phyloP scores from a whole-genome alignment of 2,329 filamentous ascomycete species.

The Colletotrichum costaricense region DNA sequence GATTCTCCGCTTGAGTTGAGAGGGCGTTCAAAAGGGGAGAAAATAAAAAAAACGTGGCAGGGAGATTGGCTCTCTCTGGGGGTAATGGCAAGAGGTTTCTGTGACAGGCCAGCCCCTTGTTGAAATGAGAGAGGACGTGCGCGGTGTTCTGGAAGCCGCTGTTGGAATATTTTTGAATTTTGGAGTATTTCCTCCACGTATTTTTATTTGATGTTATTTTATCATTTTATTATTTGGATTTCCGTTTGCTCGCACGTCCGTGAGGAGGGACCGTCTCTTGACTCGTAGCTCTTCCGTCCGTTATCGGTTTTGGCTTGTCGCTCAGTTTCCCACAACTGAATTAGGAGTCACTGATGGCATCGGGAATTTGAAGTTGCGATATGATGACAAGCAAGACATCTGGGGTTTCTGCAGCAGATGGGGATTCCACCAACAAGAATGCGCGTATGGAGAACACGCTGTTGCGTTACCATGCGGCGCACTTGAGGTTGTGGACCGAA shows the following conservation, averaged over 20 bases:
- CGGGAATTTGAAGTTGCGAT: not conserved
- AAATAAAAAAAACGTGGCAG: slow-evolving; percentile 25
- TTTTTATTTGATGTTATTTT: not conserved
- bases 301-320: not conserved
- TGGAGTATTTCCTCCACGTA: not conserved
- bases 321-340: no score
- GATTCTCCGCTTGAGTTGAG: slow-evolving; percentile 31
- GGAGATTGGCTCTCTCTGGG: slow-evolving; percentile 22
- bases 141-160: slow-evolving; percentile 29
- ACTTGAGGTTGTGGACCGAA: not conserved
- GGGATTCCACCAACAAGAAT: not conserved
- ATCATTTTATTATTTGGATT: not conserved
- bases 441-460: not conserved
- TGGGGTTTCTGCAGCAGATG: slow-evolving; percentile 1
- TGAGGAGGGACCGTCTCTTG: slow-evolving; percentile 20
- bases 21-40: not conserved
- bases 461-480: not conserved
- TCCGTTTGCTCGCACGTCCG: slow-evolving; percentile 3
- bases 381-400: no score
- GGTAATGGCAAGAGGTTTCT: slow-evolving; percentile 9
- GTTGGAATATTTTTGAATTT: slow-evolving; percentile 24
- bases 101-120: slow-evolving; percentile 30
- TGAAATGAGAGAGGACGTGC: slow-evolving; percentile 27
- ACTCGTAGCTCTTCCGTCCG: not conserved
- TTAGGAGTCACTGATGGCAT: not conserved